Base-by-base conservation (phyloP, 75 land plant species). In the Selaginella tamariscina region DNA sequence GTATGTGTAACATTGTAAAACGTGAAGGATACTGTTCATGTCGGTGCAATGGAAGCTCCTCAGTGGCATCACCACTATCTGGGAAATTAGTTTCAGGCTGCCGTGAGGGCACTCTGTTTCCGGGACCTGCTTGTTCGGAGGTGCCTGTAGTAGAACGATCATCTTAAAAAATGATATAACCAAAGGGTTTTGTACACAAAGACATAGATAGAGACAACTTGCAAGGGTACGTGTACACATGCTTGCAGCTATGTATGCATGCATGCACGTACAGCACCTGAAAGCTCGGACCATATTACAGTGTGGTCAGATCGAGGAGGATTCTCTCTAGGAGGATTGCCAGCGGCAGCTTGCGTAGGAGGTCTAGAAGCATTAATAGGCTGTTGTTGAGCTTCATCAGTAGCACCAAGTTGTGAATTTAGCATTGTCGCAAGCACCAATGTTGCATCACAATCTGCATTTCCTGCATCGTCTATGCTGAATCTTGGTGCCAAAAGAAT, bases 371-470 rank as follows among this genome's bases (percentile, higher is more conserved):
- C 22, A 8, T 5, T 55, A 32, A 30, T n/a, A 55, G 73, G 70
- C 67, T 56, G 78, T 15, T 67, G 71, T 67, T 22, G 70, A 60
- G 77, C 67, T 67, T 60, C 75, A 68, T 71, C 84, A 29, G 76
- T 32, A 27, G 57, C 77, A 64, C 73, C 71, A 26, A 94, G 78
- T 71, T 89, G 98, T 32, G 96, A 85, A 63, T 71, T 56, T 27
- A 89, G 86, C 96, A 89, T 87, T 11, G 96, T 94, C 22, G 98
- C 98, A 57, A 94, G 82, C 23, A 94, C 91, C 32, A 94, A 79
- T 44, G 83, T 82, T 29, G 91, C 91, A 83, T 94, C 98, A 71
- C 86, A 87, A 65, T 87, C 89, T 67, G 88, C 80, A 57, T 68
- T 70, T 2, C 80, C 77, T 0, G 84, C 82, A 77, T 88, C 94